Base-by-base conservation (phyloP, 441 rosid genomes). In the Adansonia rubrostipa region DNA sequence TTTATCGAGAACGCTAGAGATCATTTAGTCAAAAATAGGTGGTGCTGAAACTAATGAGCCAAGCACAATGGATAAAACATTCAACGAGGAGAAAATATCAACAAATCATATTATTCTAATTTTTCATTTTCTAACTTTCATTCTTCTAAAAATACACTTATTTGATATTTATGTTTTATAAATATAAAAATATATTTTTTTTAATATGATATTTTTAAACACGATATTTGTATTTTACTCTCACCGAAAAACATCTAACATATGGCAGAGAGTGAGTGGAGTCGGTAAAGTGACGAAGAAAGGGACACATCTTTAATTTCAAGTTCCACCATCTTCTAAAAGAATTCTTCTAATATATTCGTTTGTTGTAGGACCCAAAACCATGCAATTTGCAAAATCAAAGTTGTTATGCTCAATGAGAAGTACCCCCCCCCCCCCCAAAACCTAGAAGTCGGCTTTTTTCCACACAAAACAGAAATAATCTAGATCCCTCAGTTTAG, bases 1-100 rank as follows among this genome's bases (percentile, higher is more conserved):
- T 13, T 50, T 50, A 22, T 2, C 51, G 42, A 70, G 57, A 50
- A 48, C 22, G 17, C 14, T 28, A n/a, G 76, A 65, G 76, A 22
- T 58, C 77, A 60, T 60, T 60, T 60, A 15, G 77, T 74, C 67
- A 74, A 74, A 60, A 74, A 45, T 45, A 42, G 57, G 22, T 45
- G 69, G 68, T 74, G 77, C 45, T 74, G 77, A 74, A 74, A 74
- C 69, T 44, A 74, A 74, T 60, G 69, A 74, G 67, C 67, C 67
- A 58, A 72, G 28, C 77, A 74, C 42, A 74, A 57, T 20, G 77
- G 68, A 58, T 60, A 44, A 19, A 20, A 28, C 14, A 58, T 73
- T 42, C 51, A 56, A 73, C 11, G 36, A 1, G 36, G 36, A 45
- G 36, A 6, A 15, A 66, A 4, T 10, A 62, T 4, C 67, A 62